Conservation (phyloP, 2,329 filamentous ascomycete genomes). For the Pyricularia pennisetigena region DNA sequence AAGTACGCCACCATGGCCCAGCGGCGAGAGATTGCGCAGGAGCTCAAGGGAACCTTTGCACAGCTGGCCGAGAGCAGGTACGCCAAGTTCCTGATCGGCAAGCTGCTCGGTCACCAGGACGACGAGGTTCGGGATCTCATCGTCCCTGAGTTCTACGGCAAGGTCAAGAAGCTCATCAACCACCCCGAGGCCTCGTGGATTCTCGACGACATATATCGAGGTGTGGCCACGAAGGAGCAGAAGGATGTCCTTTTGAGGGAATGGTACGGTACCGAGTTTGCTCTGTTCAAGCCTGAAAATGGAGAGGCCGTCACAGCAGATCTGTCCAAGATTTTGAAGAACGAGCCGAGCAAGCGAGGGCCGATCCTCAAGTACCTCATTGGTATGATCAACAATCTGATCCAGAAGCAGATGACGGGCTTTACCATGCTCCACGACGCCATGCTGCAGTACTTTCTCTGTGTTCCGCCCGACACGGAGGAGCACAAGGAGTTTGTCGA, state of each 20-base stretch:
- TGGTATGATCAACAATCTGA: slow-evolving; percentile 80
- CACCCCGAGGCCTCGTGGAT: slow-evolving; percentile 97
- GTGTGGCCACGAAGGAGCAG: slow-evolving; percentile 75
- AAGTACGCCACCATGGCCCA: slow-evolving; percentile 88
- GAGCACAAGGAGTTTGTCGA: slow-evolving; percentile 85
- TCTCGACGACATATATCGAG: slow-evolving; percentile 90
- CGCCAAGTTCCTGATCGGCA: slow-evolving; percentile 94
- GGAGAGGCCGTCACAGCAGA: slow-evolving; percentile 47
- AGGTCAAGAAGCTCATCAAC: slow-evolving; percentile 87
- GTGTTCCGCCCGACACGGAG: slow-evolving; percentile 63
- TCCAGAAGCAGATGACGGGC: slow-evolving; percentile 93
- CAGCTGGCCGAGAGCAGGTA: slow-evolving; percentile 90
- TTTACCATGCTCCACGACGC: slow-evolving; percentile 98
- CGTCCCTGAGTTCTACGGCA: slow-evolving; percentile 89
- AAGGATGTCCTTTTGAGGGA: slow-evolving; percentile 79
- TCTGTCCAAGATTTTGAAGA: slow-evolving; percentile 63
- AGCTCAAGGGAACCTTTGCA: slow-evolving; percentile 76
- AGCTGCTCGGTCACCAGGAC: slow-evolving; percentile 88
- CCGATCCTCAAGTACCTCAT: slow-evolving; percentile 79
- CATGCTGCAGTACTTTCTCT: slow-evolving; percentile 93
- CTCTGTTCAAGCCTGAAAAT: slow-evolving; percentile 44
- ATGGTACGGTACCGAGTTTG: slow-evolving; percentile 94
- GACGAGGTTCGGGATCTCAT: slow-evolving; percentile 78
- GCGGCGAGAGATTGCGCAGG: slow-evolving; percentile 73
- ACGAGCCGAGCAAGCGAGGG: slow-evolving; percentile 73